Conservation (phyloP, 352 stramenopile species). For the Peronosclerospora sorghi region DNA sequence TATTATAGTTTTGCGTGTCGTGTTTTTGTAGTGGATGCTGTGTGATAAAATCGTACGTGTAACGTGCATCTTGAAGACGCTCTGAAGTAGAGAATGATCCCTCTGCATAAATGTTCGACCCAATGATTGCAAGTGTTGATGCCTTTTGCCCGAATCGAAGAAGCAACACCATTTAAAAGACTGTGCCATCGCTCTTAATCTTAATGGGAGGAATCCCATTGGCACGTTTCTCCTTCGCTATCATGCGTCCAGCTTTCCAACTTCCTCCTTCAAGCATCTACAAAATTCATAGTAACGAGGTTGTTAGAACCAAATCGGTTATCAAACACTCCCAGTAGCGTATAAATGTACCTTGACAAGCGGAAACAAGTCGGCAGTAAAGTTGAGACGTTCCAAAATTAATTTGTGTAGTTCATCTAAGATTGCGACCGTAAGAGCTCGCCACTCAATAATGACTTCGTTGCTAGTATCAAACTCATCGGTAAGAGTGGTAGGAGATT, state of each 20-base stretch:
- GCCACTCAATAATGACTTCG: slow-evolving; percentile 81
- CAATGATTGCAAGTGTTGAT: too few relatives aligned
- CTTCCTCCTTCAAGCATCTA: slow-evolving; percentile 79
- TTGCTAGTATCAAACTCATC: slow-evolving; percentile 51
- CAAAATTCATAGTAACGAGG: neutral
- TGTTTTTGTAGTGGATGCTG: too few relatives aligned
- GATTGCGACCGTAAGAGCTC: slow-evolving; percentile 68
- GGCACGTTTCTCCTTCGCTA: slow-evolving; percentile 65
- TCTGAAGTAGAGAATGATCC: too few relatives aligned
- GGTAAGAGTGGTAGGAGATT: slow-evolving; percentile 38
- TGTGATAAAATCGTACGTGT: too few relatives aligned
- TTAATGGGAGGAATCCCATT: slow-evolving; percentile 65
- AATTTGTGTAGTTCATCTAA: slow-evolving; percentile 67
- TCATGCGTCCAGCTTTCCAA: slow-evolving; percentile 75
- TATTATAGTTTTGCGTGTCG: too few relatives aligned
- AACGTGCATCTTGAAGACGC: too few relatives aligned
- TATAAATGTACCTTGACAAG: slow-evolving; percentile 57
- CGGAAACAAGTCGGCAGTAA: slow-evolving; percentile 65
- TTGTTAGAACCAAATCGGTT: neutral
- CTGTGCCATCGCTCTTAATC: slow-evolving; percentile 81
- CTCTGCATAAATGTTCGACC: too few relatives aligned
- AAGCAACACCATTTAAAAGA: slow-evolving; percentile 47
- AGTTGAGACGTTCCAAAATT: slow-evolving; percentile 48
- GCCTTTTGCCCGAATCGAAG: too few relatives aligned
- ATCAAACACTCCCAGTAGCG: neutral